These are phyloP conservation scores for Astrothelium macrocarpum DNA, from an alignment of 495 filamentous ascomycete genomes.

Conservation along the genomic window DNA sequence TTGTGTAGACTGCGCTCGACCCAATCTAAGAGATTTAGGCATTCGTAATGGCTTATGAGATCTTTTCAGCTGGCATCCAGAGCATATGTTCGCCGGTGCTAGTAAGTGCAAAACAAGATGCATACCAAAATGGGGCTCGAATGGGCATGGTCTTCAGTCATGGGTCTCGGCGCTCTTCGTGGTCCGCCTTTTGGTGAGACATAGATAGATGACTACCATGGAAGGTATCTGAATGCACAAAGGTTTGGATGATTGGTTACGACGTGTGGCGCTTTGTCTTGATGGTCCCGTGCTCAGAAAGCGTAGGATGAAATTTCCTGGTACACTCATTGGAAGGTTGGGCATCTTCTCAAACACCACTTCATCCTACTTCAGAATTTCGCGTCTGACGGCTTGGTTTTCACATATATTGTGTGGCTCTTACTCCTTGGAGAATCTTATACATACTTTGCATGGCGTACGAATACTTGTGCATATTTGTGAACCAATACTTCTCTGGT, in stretches of 20 bases:
- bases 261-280: background rate
- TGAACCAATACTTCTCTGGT: too few species aligned
- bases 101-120: conserved; percentile 50
- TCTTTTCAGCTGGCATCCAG: conserved; percentile 55
- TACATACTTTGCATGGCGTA: too few species aligned
- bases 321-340: too few species aligned
- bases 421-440: too few species aligned
- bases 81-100: conserved; percentile 51
- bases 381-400: too few species aligned
- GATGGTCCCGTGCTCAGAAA: background rate
- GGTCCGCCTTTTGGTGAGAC: conserved; percentile 65
- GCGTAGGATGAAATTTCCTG: background rate
- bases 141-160: conserved; percentile 73
- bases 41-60: conserved; percentile 52
- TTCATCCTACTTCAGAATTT: too few species aligned
- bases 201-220: conserved; percentile 41
- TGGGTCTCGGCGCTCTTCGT: conserved; percentile 58
- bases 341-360: too few species aligned
- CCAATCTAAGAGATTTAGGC: conserved; percentile 44
- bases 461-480: too few species aligned
- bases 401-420: too few species aligned
- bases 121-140: conserved; percentile 55
- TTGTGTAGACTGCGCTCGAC: conserved; percentile 51
- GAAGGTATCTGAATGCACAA: conserved; percentile 18
- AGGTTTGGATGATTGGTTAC: background rate